These are phyloP conservation scores for Arabis alpina DNA, from an alignment of 345 rosid species.

Conservation along the genomic window DNA sequence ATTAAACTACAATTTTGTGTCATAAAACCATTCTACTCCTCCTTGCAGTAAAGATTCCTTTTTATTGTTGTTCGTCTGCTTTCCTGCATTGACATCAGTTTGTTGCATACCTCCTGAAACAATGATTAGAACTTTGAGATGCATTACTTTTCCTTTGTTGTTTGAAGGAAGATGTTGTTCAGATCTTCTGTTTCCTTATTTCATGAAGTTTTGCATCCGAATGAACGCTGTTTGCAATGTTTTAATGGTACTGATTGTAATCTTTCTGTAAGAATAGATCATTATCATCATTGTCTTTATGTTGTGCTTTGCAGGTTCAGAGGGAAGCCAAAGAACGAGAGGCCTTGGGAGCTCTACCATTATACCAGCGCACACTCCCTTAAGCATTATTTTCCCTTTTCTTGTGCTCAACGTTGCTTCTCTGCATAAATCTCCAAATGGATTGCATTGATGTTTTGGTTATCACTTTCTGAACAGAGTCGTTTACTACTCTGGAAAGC, in stretches of 20 bases:
- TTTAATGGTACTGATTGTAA: not conserved
- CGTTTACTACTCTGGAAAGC: constrained; percentile 21
- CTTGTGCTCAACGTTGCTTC: constrained; percentile 18
- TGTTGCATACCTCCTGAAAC: not conserved
- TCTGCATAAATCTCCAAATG: constrained; percentile 30
- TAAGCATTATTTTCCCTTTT: constrained; percentile 36
- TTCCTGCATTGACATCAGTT: not conserved
- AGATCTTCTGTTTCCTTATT: not conserved
- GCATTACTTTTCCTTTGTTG: constrained; percentile 4
- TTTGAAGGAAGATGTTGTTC: constrained; percentile 2
- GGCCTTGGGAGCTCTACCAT: constrained; percentile 92
- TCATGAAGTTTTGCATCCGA: not conserved
- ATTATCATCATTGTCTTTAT: not conserved
- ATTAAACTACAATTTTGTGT: constrained; percentile 5
- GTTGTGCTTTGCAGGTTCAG: constrained; percentile 63
- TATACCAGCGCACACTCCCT: constrained; percentile 85
- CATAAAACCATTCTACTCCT: not conserved
- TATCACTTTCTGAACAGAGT: constrained; percentile 9
- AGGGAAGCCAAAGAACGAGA: constrained; percentile 83
- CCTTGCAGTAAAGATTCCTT: not conserved
- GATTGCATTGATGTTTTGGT: constrained; percentile 25
- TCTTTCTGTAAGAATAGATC: constrained; percentile 4
- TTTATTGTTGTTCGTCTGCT: not conserved
- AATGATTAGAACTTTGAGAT: constrained; percentile 8
- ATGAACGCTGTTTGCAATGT: not conserved